These are phyloP conservation scores for Dendryphion nanum DNA, from an alignment of 2,329 filamentous ascomycete species.

Conservation along the genomic window DNA sequence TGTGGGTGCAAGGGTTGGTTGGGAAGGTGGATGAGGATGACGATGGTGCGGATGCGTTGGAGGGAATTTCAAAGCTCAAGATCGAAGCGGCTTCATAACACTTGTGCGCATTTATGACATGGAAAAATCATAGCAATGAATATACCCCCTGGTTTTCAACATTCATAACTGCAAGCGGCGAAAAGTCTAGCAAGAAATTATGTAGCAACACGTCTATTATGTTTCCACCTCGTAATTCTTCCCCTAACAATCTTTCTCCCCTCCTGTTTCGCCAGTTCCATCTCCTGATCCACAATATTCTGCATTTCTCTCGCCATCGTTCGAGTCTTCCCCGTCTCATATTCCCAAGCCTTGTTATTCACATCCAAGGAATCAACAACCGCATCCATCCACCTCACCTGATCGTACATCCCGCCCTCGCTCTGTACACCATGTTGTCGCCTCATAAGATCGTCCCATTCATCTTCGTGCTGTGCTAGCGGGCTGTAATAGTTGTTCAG, in stretches of 20 bases:
- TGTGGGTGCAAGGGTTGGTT: constrained; percentile 51
- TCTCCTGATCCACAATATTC: constrained; percentile 50
- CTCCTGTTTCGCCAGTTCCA: constrained; percentile 42
- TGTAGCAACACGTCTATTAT: neutral
- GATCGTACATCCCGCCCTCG: constrained; percentile 11
- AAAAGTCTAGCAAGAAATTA: no score
- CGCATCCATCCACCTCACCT: constrained; percentile 30
- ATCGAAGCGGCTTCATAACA: constrained; percentile 46
- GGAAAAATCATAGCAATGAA: constrained; percentile 12
- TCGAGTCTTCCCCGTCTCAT: constrained; percentile 25
- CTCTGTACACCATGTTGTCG: constrained; percentile 8
- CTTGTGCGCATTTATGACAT: neutral
- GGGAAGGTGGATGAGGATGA: constrained; percentile 68
- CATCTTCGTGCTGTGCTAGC: constrained; percentile 46
- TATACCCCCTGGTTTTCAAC: neutral
- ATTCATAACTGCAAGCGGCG: no score
- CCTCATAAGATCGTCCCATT: constrained; percentile 46
- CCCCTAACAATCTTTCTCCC: constrained; percentile 28
- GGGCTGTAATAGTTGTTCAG: constrained; percentile 44
- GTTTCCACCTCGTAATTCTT: constrained; percentile 12
- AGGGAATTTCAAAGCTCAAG: constrained; percentile 36
- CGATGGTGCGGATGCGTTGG: constrained; percentile 58
- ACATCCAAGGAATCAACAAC: constrained; percentile 16
- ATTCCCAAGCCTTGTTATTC: constrained; percentile 16
- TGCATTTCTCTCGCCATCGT: constrained; percentile 43